Evolutionary conservation across 176 grass and related monocot genomes (phyloP).

Genomic region (Elaeis guineensis): DNA sequence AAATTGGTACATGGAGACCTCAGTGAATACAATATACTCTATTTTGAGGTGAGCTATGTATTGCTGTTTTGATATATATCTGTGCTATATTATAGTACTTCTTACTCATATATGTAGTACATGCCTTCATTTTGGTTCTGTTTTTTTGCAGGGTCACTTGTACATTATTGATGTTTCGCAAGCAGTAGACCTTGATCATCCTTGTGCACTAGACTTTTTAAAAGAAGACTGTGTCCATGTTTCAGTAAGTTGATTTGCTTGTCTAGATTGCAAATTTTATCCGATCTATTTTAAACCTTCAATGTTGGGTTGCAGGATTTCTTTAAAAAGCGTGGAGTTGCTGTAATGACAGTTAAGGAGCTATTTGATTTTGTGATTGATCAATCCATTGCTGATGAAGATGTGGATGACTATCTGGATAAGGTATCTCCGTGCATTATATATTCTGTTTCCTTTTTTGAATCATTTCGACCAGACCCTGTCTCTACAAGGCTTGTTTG

Average conservation of each 20-base stretch:
- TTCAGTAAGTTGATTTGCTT: slow-evolving; percentile 49
- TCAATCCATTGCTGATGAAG: slow-evolving; percentile 65
- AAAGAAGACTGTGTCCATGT: slow-evolving; percentile 99
- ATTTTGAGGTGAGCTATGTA: slow-evolving; percentile 63
- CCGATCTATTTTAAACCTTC: background rate
- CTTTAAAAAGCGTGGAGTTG: slow-evolving; percentile 77
- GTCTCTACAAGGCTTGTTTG: too few relatives aligned
- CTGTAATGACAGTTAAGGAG: slow-evolving; percentile 64
- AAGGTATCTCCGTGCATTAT: slow-evolving; percentile 38
- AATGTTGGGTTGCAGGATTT: slow-evolving; percentile 45
- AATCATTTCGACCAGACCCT: background rate
- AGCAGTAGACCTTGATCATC: slow-evolving; percentile 91
- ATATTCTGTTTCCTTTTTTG: background rate
- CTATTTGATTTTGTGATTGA: slow-evolving; percentile 92
- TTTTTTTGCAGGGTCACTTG: slow-evolving; percentile 64
- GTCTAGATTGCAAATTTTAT: background rate
- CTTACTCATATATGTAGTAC: too few relatives aligned
- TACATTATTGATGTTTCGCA: slow-evolving; percentile 99
- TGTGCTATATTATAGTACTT: too few relatives aligned
- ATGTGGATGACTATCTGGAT: slow-evolving; percentile 75
- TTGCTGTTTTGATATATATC: slow-evolving; percentile 1
- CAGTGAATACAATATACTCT: slow-evolving; percentile 99
- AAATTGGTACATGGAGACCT: slow-evolving; percentile 97
- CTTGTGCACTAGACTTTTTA: slow-evolving; percentile 71
- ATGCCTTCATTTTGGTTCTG: slow-evolving; percentile 1